Base-by-base conservation (phyloP, 2,329 filamentous ascomycete species). In the Colletotrichum siamense region DNA sequence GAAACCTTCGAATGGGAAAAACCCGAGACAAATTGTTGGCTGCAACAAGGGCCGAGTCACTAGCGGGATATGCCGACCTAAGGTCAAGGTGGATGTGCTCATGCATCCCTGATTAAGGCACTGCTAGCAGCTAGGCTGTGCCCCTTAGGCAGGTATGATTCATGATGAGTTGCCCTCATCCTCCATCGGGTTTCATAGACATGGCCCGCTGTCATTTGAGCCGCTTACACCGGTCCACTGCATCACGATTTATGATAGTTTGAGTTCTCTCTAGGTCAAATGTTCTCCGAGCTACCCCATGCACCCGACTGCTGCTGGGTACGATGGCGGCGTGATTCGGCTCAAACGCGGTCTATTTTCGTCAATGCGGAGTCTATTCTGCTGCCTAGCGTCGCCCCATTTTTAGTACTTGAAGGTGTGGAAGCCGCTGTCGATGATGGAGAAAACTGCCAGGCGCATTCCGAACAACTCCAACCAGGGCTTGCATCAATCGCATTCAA, bases 381-480 rank as follows among this genome's bases (percentile, higher is more conserved):
- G 39, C 18, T 44, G 18, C 39, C 39, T 44, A 44, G 39, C 3
- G 39, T n/a, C 9, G 39, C 39, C 39, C 39, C 39, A n/a, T 44
- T n/a, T 5, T 44, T 4, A 10, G 0, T 44, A 8, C 39, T n/a
- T 44, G 2, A 6, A 10, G 39, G 1, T n/a, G 9, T 6, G 39
- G 39, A 10, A 44, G 39, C 39, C 39, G 9, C 39, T n/a, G 3
- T 1, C 16, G 18, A 10, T 44, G 5, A 44, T 5, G 36, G 4
- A 44, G 18, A 44, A n/a, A 44, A 6, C 16, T 44, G 39, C 39
- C 18, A 44, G 5, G 39, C 39, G 4, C 1, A 10, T 44, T 10
- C 8, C 6, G 0, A n/a, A n/a, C 9, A n/a, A 44, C 18, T 3
- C 16, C 9, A 44, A 44, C 9, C 5, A n/a, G 0, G 18, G 9